Conservation (phyloP, 1,139 yeast species). For the Pichia sp. region DNA sequence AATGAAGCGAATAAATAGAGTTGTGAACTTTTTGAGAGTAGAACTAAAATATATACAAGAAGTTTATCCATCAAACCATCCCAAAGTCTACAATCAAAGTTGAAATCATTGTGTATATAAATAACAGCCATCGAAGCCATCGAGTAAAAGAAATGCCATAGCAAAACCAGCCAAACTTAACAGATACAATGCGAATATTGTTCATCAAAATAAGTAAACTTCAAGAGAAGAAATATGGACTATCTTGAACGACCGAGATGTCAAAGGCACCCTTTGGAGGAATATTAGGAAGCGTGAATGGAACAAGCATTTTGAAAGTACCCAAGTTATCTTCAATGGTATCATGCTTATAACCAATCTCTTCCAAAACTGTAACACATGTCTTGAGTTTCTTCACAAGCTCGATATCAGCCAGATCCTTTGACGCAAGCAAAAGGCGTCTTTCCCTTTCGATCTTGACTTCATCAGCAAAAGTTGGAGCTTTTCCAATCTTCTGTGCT, state of each 20-base stretch:
- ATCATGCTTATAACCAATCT: slow-evolving; percentile 25
- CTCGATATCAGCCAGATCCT: slow-evolving; percentile 44
- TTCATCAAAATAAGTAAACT: neutral
- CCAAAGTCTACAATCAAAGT: slow-evolving; percentile 7
- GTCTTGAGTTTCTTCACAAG: slow-evolving; percentile 62
- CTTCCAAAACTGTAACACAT: slow-evolving; percentile 60
- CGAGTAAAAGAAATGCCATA: slow-evolving; percentile 2
- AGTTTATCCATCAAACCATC: slow-evolving; percentile 8
- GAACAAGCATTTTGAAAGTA: slow-evolving; percentile 42
- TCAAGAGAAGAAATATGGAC: slow-evolving; percentile 72
- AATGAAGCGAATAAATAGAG: neutral
- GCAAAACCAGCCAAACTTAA: neutral
- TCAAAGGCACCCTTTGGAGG: slow-evolving; percentile 85
- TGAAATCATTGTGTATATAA: neutral
- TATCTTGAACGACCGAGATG: slow-evolving; percentile 63
- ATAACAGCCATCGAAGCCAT: neutral
- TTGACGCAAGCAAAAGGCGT: slow-evolving; percentile 50
- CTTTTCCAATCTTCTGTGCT: slow-evolving; percentile 49
- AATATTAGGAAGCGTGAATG: slow-evolving; percentile 65
- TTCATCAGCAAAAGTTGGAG: slow-evolving; percentile 68
- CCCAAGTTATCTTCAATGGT: slow-evolving; percentile 28
- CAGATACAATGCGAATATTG: neutral
- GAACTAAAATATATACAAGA: slow-evolving; percentile 11
- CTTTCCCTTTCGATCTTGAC: slow-evolving; percentile 66
- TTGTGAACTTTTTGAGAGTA: neutral